Base-by-base conservation (phyloP, 1,284 basidiomycete species). In the Cutaneotrichosporon sp. region DNA sequence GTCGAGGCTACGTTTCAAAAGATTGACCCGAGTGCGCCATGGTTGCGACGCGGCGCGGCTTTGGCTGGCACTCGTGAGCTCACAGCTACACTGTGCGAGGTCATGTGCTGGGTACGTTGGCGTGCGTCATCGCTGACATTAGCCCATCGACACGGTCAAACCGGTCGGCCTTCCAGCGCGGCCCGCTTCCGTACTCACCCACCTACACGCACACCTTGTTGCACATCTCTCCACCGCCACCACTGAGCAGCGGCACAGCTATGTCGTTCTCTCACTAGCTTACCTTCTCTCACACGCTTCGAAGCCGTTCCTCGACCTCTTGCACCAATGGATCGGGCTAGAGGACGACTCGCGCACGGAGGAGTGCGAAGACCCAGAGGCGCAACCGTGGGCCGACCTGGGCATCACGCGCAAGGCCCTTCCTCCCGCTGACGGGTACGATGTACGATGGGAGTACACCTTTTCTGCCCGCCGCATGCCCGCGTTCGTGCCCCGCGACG, bases 311-410 rank as follows among this genome's bases (percentile, higher is more conserved):
- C 64, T 80, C 1, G 60, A 32, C 10, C 64, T 75, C 8, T 67
- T 80, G 6, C 73, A 76, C 30, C 62, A 69, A n/a, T 80, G 78
- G 78, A 57, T 79, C 14, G 78, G 78, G 1, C 61, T 78, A 0
- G 50, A 64, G 8, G 66, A 71, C 40, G 65, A 69, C 13, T 42
- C 65, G 3, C 59, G 61, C 1, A 53, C 58, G 10, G 72, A 76
- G 22, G 72, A 73, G 40, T 71, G 71, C 32, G n/a, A 32, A 1
- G 68, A 74, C 47, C 63, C 69, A 2, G 57, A 58, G 4, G 62
- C 68, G 0, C 77, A 80, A 62, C 76, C 76, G 7, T 80, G 77
- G 77, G 55, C 67, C 0, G 77, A 79, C 60, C 63, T 80, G 7
- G 77, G 78, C n/a, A 74, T 77, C 40, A 75, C 70, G 0, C 70